phyloP scores from a whole-genome alignment of 768 basidiomycete genomes.

The Russula sp. region DNA sequence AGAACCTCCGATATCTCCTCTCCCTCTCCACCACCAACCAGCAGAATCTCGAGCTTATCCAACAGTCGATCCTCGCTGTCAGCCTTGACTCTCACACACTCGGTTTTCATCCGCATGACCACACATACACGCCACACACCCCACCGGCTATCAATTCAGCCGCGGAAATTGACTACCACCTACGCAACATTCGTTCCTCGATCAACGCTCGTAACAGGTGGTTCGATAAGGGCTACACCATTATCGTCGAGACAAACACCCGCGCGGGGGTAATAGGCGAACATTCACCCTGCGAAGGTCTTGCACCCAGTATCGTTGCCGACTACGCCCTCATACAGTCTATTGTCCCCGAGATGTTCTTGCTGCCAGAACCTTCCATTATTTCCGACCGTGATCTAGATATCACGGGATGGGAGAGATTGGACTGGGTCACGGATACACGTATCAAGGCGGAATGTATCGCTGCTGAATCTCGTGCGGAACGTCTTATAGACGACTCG shows the following conservation, averaged over 20 bases:
- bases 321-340: constrained; percentile 74
- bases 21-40: constrained; percentile 60
- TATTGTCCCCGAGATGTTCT: constrained; percentile 46
- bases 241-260: constrained; percentile 79
- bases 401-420: constrained; percentile 43
- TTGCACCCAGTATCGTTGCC: constrained; percentile 79
- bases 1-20: constrained; percentile 71
- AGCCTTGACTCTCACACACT: constrained; percentile 66
- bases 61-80: constrained; percentile 70
- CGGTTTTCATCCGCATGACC: constrained; percentile 30
- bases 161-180: constrained; percentile 57
- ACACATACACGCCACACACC: not conserved
- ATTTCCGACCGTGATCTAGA: constrained; percentile 14
- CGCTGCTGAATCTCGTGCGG: constrained; percentile 50
- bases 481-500: constrained; percentile 60
- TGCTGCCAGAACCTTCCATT: constrained; percentile 14
- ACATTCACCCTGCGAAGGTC: constrained; percentile 84
- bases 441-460: constrained; percentile 47
- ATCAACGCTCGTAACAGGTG: constrained; percentile 70
- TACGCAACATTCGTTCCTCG: constrained; percentile 64
- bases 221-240: constrained; percentile 80
- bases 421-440: constrained; percentile 72
- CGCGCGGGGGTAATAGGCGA: constrained; percentile 86
- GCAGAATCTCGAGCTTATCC: constrained; percentile 51
- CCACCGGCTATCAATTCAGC: constrained; percentile 19